A percentile compares a stretch with the other conserved stretches of the same genome.
These are phyloP conservation scores for Batkoa obscura DNA, from an alignment of 371 early-diverging fungal genomes.

Conservation along the genomic window DNA sequence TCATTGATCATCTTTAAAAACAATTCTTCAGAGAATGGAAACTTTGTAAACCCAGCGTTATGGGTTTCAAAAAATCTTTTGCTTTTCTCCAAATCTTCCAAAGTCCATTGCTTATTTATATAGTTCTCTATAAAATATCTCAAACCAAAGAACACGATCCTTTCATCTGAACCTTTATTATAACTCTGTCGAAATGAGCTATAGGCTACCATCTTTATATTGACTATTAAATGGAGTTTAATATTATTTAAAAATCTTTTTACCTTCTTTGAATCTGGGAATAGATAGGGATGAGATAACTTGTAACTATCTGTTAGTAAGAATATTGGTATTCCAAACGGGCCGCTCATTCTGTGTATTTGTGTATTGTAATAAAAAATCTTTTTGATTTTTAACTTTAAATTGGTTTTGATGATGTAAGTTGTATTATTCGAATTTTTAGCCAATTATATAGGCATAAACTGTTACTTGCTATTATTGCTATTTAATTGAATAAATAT, in stretches of 20 bases:
- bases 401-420: too few species aligned
- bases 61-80: constrained; percentile 49
- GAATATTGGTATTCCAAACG: constrained; percentile 20
- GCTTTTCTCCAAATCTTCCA: constrained; percentile 35
- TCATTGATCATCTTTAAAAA: constrained; percentile 46
- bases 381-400: too few species aligned
- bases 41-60: constrained; percentile 30
- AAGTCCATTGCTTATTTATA: constrained; percentile 35
- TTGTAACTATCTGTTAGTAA: constrained; percentile 67
- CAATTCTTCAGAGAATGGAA: constrained; percentile 52
- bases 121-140: constrained; percentile 56
- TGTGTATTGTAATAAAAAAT: too few species aligned
- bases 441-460: too few species aligned
- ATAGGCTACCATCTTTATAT: constrained; percentile 35
- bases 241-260: background rate
- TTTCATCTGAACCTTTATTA: constrained; percentile 39
- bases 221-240: background rate
- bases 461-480: too few species aligned
- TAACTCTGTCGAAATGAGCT: constrained; percentile 49
- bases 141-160: constrained; percentile 60
- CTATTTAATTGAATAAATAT: too few species aligned
- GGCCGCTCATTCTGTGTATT: background rate
- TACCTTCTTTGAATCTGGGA: constrained; percentile 38
- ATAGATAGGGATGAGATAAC: constrained; percentile 38
- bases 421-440: too few species aligned